Evolutionary conservation across 768 basidiomycete genomes (phyloP).

Genomic region (Grammothele lineata): DNA sequence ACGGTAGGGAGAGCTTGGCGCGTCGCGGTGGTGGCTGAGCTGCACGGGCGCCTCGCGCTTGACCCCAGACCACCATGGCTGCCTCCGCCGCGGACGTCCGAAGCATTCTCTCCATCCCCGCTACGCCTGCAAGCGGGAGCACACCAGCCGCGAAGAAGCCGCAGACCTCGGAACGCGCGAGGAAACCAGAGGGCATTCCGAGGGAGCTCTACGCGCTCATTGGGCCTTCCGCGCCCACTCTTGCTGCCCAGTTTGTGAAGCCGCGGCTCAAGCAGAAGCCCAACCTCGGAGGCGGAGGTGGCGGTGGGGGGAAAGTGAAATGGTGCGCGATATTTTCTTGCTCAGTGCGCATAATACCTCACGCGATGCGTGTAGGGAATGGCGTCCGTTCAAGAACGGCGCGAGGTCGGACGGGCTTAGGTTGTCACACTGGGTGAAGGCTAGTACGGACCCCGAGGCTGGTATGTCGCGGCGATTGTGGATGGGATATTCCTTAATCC

Average conservation of each 20-base stretch:
- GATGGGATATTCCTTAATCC: too few species aligned
- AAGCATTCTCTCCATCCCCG: conserved; percentile 67
- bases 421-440: conserved; percentile 83
- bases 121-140: conserved; percentile 37
- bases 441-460: conserved; percentile 44
- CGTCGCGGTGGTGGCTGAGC: too few species aligned
- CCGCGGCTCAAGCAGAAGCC: conserved; percentile 87
- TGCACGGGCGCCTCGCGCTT: not conserved
- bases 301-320: conserved; percentile 57
- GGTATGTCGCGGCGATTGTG: too few species aligned
- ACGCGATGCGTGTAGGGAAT: conserved; percentile 52
- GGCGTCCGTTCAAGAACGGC: conserved; percentile 65
- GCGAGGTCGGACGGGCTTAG: conserved; percentile 66
- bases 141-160: conserved; percentile 45
- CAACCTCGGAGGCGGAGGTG: conserved; percentile 59
- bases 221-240: conserved; percentile 85
- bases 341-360: not conserved
- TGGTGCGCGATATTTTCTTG: conserved; percentile 70
- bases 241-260: conserved; percentile 75
- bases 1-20: too few species aligned
- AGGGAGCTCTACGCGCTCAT: conserved; percentile 93
- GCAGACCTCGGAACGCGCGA: conserved; percentile 30
- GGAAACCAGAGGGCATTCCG: conserved; percentile 88
- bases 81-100: conserved; percentile 79
- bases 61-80: conserved; percentile 41